Base-by-base conservation (phyloP, 2,329 filamentous ascomycete genomes). In the Alternaria brassicae region DNA sequence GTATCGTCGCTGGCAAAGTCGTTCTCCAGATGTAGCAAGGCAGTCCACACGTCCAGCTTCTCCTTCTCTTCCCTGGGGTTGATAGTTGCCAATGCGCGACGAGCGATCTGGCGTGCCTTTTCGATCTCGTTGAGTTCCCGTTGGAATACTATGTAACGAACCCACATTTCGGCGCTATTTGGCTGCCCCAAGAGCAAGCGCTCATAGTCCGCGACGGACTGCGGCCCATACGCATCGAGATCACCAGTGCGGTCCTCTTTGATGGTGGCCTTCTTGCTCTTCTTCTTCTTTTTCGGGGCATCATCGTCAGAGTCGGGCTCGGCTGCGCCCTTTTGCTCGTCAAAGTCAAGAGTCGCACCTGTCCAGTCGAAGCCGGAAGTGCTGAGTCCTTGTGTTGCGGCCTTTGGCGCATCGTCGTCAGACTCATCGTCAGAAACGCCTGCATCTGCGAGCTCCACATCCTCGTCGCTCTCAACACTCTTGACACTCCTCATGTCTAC, bases 121-220 rank as follows among this genome's bases (percentile, higher is more conserved):
- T 89, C 88, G 19, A 96, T 84, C 79, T 99, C 95, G 74, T 92
- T 92, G 52, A 96, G 86, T 74, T 96, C 90, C 78, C 97, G 89
- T 79, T 98, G 92, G 85, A 96, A 96, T n/a, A 93, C 93, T 92
- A 99, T 98, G 81, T 99, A 99, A 66, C 92, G 87, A 54, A 97
- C 91, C 95, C 95, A 99, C 27, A 98, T 85, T 62, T 90, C 84
- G 0, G 94, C 96, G n/a, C 91, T 94, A 80, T 98, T 93, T 2
- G 95, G 93, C 75, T 96, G 91, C 56, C 93, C 92, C 21, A 99
- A 87, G 40, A 99, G 86, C 23, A 97, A 88, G 68, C 95, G 90
- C 80, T 99, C 96, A 77, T 93, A 99, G 78, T 99, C 96, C 63
- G 91, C 91, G 15, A 91, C 86, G 1, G 92, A 94, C 75, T 96